Base-by-base conservation (phyloP, 2,329 filamentous ascomycete species). In the Aureobasidium sp. region DNA sequence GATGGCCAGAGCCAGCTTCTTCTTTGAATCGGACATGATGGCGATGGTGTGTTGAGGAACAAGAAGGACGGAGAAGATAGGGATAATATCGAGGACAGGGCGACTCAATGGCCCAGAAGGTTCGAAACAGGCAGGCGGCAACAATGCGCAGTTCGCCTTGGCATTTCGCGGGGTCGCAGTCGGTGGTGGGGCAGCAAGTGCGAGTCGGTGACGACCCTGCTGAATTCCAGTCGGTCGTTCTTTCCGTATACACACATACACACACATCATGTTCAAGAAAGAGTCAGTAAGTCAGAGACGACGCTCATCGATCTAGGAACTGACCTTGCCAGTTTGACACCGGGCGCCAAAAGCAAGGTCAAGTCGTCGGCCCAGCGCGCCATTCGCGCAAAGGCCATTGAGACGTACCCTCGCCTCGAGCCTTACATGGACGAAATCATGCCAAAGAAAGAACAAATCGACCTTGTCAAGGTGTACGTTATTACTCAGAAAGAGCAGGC, bases 1-100 rank as follows among this genome's bases (percentile, higher is more conserved):
- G 76, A 99, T 93, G 70, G 94, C 91, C 74, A 99, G 90, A 76
- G 94, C 94, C 67, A 99, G 88, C 79, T 92, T 91, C 84, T 99
- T 87, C 75, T 85, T 85, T 61, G 85, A 84, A 62, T 73, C 70
- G 64, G 70, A 70, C 67, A 60, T 60, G 42, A 22, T 48, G 47
- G 22, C 37, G 39, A 14, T 36, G 37, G 5, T 36, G 39, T 48
- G 58, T 45, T 53, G 58, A 41, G 25, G 25, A 37, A 42, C 11
- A 27, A 25, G 44, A 27, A 49, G 29, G 29, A 17, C 2, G 15
- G 15, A 48, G 41, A n/a, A 20, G 7, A 22, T 8, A 31, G 52
- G 5, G 29, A 44, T 12, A 57, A 57, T 56, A 17, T 57, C 41
- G 41, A 57, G 53, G 37, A 34, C 53, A 57, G n/a, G 17, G 12